Evolutionary conservation across 1,139 yeast genomes (phyloP).

Genomic region (Candida sojae): DNA sequence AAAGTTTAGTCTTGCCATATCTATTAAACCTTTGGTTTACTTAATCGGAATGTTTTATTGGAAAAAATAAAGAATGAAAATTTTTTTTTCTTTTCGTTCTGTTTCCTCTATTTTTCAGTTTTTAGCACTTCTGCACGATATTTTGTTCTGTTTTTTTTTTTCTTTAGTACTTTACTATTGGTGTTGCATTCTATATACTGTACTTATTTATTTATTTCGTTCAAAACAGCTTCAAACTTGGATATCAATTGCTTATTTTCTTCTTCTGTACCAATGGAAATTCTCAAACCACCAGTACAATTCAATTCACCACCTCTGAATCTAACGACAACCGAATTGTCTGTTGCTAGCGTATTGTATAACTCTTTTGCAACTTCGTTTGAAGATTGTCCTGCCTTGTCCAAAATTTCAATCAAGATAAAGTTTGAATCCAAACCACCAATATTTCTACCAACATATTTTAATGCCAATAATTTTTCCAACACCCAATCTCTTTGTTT

Average conservation of each 20-base stretch:
- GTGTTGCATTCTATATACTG: not conserved
- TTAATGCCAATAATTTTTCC: constrained; percentile 50
- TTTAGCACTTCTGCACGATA: not conserved
- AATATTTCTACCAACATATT: constrained; percentile 69
- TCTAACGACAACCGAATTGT: constrained; percentile 79
- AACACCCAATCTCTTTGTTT: constrained; percentile 58
- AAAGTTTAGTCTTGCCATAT: constrained; percentile 87
- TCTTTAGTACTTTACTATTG: not conserved
- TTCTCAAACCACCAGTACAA: constrained; percentile 82
- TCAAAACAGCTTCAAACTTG: constrained; percentile 36
- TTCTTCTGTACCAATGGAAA: constrained; percentile 79
- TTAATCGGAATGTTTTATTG: not conserved
- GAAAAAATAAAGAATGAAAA: not conserved
- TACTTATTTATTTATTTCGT: constrained; percentile 9
- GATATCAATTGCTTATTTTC: constrained; percentile 65
- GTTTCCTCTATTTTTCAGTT: not conserved
- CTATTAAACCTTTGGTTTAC: not conserved
- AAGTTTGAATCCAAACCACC: constrained; percentile 94
- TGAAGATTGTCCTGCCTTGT: constrained; percentile 60
- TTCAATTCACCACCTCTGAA: constrained; percentile 89
- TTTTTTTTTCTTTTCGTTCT: not conserved
- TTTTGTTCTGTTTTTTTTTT: not conserved
- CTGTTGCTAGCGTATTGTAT: constrained; percentile 69
- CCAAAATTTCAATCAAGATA: constrained; percentile 68
- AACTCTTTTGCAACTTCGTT: constrained; percentile 68